Conservation (phyloP, 768 basidiomycete species). For the Coprinopsis cinerea region DNA sequence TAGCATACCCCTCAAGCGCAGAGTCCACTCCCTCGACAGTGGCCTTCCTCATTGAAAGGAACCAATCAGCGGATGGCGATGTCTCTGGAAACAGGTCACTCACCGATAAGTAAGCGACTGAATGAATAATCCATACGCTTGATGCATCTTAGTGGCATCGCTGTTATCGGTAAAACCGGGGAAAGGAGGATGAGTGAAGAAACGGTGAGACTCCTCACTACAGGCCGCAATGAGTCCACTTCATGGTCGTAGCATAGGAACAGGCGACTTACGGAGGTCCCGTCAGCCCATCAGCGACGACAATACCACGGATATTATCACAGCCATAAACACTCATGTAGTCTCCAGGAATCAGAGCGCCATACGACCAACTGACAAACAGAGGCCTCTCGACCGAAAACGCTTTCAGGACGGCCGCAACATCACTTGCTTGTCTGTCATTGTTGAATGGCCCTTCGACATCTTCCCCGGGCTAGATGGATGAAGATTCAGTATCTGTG, state of each 20-base stretch:
- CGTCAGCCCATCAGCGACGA: slow-evolving; percentile 4
- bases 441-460: slow-evolving; percentile 6
- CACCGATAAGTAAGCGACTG: slow-evolving; percentile 1
- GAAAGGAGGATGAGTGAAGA: slow-evolving; percentile 5
- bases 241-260: background rate
- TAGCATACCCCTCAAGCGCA: slow-evolving; percentile 6
- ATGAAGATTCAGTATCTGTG: background rate
- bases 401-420: slow-evolving; percentile 6
- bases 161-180: slow-evolving; percentile 6
- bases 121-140: slow-evolving; percentile 5
- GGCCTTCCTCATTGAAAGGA: background rate
- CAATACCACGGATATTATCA: slow-evolving; percentile 5
- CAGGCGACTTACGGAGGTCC: slow-evolving; percentile 3
- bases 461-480: slow-evolving; percentile 2
- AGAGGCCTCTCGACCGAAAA: background rate
- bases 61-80: background rate
- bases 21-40: slow-evolving; percentile 2
- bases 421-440: slow-evolving; percentile 7
- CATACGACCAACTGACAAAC: slow-evolving; percentile 8
- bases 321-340: slow-evolving; percentile 7
- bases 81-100: background rate
- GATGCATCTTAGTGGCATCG: slow-evolving; percentile 9
- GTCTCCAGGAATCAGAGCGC: slow-evolving; percentile 6
- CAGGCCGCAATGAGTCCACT: background rate
- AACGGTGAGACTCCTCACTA: slow-evolving; percentile 2